These are phyloP conservation scores for Leccinum incarnatum DNA, from an alignment of 768 basidiomycete genomes.

Conservation along the genomic window DNA sequence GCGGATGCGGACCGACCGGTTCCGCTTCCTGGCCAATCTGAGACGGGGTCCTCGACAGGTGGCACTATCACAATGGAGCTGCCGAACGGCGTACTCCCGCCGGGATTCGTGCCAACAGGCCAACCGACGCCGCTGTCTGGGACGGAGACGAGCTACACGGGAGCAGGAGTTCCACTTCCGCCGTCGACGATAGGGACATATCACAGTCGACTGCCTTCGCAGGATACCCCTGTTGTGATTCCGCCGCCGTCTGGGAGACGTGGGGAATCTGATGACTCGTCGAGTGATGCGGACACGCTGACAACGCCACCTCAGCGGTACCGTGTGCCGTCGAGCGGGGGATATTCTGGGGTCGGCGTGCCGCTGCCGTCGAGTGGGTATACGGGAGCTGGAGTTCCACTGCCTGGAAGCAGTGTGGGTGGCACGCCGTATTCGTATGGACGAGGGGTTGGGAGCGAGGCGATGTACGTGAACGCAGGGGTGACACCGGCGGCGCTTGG, in stretches of 20 bases:
- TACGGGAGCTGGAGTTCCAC: constrained; percentile 6
- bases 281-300: constrained; percentile 35
- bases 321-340: constrained; percentile 16
- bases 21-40: constrained; percentile 26
- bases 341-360: constrained; percentile 11
- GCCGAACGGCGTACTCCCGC: constrained; percentile 32
- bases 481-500: constrained; percentile 26
- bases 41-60: constrained; percentile 3
- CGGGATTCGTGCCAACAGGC: constrained; percentile 36
- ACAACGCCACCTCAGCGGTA: constrained; percentile 32
- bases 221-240: constrained; percentile 23
- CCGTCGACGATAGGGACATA: constrained; percentile 28
- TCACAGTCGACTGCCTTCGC: constrained; percentile 24
- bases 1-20: constrained; percentile 39
- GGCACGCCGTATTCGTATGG: constrained; percentile 24
- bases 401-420: constrained; percentile 4
- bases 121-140: constrained; percentile 16
- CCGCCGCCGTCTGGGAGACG: constrained; percentile 26
- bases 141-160: constrained; percentile 22
- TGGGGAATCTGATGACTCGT: constrained; percentile 29
- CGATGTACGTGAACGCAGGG: constrained; percentile 15
- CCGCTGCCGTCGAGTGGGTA: neutral
- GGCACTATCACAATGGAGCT: constrained; percentile 25
- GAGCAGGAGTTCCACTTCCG: constrained; percentile 31
- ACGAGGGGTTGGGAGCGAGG: constrained; percentile 12